These are phyloP conservation scores for Calonectria fujianensis DNA, from an alignment of 2,329 filamentous ascomycete genomes.

Conservation along the genomic window DNA sequence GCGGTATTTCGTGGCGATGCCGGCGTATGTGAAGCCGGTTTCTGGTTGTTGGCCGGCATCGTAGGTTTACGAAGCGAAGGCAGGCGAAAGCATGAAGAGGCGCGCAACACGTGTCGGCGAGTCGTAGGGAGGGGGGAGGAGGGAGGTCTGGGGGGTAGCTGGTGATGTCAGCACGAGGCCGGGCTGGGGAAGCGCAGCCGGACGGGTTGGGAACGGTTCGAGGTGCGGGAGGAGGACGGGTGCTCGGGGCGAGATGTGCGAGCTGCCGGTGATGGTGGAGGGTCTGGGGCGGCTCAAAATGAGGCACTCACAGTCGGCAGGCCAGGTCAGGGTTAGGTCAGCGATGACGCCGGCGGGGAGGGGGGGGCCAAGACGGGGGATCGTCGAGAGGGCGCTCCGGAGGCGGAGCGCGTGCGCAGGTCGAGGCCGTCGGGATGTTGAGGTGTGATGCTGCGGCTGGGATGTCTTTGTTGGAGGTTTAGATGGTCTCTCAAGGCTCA, in stretches of 20 bases:
- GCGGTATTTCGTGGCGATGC: conserved; percentile 73
- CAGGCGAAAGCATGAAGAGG: conserved; percentile 64
- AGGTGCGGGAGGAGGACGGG: conserved; percentile 48
- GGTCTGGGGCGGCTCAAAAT: conserved; percentile 59
- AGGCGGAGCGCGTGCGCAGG: conserved; percentile 40
- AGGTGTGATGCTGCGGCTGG: conserved; percentile 36
- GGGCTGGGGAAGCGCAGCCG: conserved; percentile 46
- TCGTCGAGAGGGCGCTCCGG: conserved; percentile 45
- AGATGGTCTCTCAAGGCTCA: conserved; percentile 47
- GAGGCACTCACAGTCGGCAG: conserved; percentile 60
- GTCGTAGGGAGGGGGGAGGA: conserved; percentile 46
- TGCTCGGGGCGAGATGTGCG: conserved; percentile 35
- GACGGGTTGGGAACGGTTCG: conserved; percentile 41
- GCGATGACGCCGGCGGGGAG: conserved; percentile 61
- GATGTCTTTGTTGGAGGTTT: conserved; percentile 49
- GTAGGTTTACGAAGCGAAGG: conserved; percentile 59
- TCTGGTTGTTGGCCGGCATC: conserved; percentile 73
- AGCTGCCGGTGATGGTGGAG: conserved; percentile 53
- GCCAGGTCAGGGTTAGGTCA: conserved; percentile 62
- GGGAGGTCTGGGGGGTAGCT: conserved; percentile 46
- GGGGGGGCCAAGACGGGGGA: conserved; percentile 45
- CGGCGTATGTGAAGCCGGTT: conserved; percentile 69
- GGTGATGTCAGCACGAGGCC: conserved; percentile 49
- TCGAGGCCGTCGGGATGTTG: conserved; percentile 42
- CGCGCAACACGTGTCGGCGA: conserved; percentile 57